Evolutionary conservation across 768 basidiomycete genomes (phyloP).

Genomic region (Lactifluus piperatus): DNA sequence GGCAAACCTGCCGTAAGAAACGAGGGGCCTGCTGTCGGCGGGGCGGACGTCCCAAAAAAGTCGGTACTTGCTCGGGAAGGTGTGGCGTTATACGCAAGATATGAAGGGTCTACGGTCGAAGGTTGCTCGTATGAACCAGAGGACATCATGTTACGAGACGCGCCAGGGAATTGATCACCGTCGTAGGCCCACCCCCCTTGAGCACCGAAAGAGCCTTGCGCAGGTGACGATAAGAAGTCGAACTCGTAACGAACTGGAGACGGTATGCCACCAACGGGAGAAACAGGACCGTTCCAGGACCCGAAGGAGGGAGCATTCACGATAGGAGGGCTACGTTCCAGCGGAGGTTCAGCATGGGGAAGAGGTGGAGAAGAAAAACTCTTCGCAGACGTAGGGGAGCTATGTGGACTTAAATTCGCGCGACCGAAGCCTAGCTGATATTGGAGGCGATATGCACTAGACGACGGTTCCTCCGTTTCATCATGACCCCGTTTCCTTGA

Average conservation of each 20-base stretch:
- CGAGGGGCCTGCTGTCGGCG: constrained; percentile 50
- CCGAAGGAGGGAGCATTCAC: constrained; percentile 34
- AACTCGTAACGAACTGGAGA: constrained; percentile 19
- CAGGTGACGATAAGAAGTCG: constrained; percentile 10
- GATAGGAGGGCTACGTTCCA: constrained; percentile 50
- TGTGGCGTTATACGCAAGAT: constrained; percentile 12
- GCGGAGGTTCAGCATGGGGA: constrained; percentile 39
- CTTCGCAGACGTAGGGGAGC: constrained; percentile 66
- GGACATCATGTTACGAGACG: constrained; percentile 1
- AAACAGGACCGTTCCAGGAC: constrained; percentile 17
- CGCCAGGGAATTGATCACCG: constrained; percentile 10
- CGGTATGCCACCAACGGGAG: constrained; percentile 7
- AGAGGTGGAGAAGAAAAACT: constrained; percentile 59
- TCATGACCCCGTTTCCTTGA: constrained; percentile 68
- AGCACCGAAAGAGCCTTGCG: constrained; percentile 7
- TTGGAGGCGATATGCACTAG: constrained; percentile 20
- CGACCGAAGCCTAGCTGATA: constrained; percentile 28
- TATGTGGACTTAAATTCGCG: constrained; percentile 51
- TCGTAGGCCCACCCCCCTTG: constrained; percentile 13
- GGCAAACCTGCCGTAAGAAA: constrained; percentile 72
- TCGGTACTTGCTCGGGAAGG: constrained; percentile 11
- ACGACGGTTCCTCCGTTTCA: constrained; percentile 42
- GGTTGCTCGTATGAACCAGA: constrained; percentile 8
- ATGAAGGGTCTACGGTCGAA: constrained; percentile 19
- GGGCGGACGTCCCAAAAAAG: constrained; percentile 31